A percentile compares a stretch with the other conserved stretches of the same genome.
These are phyloP conservation scores for Hyparrhenia diplandra DNA, from an alignment of 176 grass and related monocot genomes.

Conservation along the genomic window DNA sequence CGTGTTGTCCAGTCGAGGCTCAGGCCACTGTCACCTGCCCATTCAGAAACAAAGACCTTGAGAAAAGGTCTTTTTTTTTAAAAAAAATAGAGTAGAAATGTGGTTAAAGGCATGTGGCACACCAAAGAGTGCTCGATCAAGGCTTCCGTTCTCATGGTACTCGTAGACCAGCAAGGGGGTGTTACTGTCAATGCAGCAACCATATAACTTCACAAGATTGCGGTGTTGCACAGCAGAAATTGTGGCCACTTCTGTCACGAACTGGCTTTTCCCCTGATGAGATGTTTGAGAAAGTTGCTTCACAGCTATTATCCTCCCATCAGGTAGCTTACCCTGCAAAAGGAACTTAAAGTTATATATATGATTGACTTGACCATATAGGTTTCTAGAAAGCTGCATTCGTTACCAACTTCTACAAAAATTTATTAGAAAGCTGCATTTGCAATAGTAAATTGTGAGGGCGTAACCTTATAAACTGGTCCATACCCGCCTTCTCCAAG, in stretches of 20 bases:
- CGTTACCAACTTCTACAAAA: background rate
- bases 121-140: conserved; percentile 9
- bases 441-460: background rate
- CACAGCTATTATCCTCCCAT: conserved; percentile 16
- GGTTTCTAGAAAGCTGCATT: background rate
- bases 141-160: background rate
- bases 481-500: conserved; percentile 14
- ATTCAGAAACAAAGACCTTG: background rate
- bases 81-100: no score
- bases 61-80: background rate
- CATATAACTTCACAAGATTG: conserved; percentile 1
- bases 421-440: background rate
- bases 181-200: conserved; percentile 10
- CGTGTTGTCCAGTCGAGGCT: background rate
- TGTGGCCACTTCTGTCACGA: conserved; percentile 11
- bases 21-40: background rate
- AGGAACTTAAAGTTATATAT: background rate
- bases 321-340: conserved; percentile 2
- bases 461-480: background rate
- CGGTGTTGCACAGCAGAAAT: conserved; percentile 17
- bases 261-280: conserved; percentile 13
- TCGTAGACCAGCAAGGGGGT: conserved; percentile 6
- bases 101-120: background rate
- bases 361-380: background rate
- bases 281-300: conserved; percentile 15